Conservation (phyloP, 140 eudicot genomes). For the Erigeron philadelphicus region DNA sequence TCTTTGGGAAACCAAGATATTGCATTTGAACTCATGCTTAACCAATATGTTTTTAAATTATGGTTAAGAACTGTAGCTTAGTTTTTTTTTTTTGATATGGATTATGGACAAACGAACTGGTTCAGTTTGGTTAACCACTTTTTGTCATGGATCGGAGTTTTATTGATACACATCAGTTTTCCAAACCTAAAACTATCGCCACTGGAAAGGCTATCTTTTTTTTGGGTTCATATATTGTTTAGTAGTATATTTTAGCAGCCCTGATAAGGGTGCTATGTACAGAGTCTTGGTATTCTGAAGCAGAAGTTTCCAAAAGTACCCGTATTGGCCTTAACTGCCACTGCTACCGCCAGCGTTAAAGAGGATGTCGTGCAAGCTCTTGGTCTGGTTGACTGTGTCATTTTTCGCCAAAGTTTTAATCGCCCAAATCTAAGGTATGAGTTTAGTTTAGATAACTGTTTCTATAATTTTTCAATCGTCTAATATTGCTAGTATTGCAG, state of each 20-base stretch:
- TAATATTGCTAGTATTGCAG: constrained; percentile 41
- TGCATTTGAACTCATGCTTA: background rate
- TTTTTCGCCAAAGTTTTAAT: constrained; percentile 94
- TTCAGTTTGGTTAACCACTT: too few relatives aligned
- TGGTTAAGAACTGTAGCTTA: too few relatives aligned
- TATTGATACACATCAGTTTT: background rate
- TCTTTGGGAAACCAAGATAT: too few relatives aligned
- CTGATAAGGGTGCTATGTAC: constrained; percentile 23
- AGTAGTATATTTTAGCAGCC: background rate
- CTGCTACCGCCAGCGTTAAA: constrained; percentile 92
- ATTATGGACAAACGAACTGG: too few relatives aligned
- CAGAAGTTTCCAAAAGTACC: constrained; percentile 87
- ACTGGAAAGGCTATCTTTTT: background rate
- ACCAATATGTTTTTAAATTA: too few relatives aligned
- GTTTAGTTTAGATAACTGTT: background rate
- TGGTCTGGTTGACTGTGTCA: constrained; percentile 81
- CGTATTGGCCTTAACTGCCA: constrained; percentile 95
- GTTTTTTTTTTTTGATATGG: too few relatives aligned
- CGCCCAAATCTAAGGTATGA: constrained; percentile 79
- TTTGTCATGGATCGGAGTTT: too few relatives aligned
- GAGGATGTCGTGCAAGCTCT: constrained; percentile 99
- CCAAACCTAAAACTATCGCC: background rate
- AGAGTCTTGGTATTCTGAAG: constrained; percentile 97
- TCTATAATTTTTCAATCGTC: constrained; percentile 14
- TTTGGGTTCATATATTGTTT: background rate